phyloP scores from a whole-genome alignment of 2,329 filamentous ascomycete species.

The Coleophoma cylindrospora region DNA sequence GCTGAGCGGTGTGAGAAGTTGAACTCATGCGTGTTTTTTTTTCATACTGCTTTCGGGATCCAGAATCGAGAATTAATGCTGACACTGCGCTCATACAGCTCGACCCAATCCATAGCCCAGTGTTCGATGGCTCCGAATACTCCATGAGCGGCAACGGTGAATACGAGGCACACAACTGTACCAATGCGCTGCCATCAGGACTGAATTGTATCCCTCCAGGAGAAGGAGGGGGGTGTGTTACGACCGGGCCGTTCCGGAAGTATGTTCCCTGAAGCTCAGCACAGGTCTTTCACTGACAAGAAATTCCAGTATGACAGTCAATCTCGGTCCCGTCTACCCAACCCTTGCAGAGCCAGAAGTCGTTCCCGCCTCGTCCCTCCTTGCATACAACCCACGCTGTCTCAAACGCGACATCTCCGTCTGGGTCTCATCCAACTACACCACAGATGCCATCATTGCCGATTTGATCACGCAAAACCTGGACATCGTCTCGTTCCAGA shows the following conservation, averaged over 20 bases:
- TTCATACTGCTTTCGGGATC: too few relatives aligned
- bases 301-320: constrained; percentile 24
- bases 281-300: constrained; percentile 25
- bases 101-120: constrained; percentile 40
- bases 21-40: too few relatives aligned
- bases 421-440: constrained; percentile 30
- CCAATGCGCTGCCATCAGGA: constrained; percentile 15
- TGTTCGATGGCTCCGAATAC: constrained; percentile 50
- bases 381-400: constrained; percentile 35
- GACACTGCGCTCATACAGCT: background rate
- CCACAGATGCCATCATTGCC: constrained; percentile 29
- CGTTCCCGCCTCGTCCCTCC: constrained; percentile 11
- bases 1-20: too few relatives aligned
- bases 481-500: constrained; percentile 38
- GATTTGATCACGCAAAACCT: constrained; percentile 32
- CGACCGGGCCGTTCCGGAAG: constrained; percentile 23
- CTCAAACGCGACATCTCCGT: constrained; percentile 36
- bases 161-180: constrained; percentile 23
- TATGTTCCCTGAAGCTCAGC: constrained; percentile 27
- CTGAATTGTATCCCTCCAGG: constrained; percentile 35
- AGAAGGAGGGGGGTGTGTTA: constrained; percentile 51
- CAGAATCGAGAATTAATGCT: too few relatives aligned
- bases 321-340: constrained; percentile 41
- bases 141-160: constrained; percentile 44
- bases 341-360: constrained; percentile 28